phyloP scores from a whole-genome alignment of 768 basidiomycete genomes.

The Lentinus tigrinus region DNA sequence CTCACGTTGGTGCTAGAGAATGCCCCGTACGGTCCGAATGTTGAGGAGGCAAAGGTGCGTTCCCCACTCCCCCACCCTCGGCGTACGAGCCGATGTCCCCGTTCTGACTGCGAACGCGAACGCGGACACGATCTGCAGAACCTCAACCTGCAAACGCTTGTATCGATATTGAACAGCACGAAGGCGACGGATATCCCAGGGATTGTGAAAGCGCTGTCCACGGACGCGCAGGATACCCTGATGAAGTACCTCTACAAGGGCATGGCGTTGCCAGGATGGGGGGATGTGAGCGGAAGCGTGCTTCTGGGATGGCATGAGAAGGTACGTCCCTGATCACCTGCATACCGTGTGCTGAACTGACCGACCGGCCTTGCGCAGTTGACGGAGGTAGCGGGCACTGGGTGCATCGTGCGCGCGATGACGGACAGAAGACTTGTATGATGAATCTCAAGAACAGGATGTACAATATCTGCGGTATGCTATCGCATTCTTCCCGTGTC shows the following conservation, averaged over 20 bases:
- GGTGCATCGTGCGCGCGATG: constrained; percentile 90
- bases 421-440: constrained; percentile 62
- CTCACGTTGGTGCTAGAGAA: constrained; percentile 69
- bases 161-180: constrained; percentile 92
- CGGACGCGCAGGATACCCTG: constrained; percentile 80
- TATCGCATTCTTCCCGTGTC: neutral
- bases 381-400: constrained; percentile 91
- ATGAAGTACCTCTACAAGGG: constrained; percentile 99
- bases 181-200: constrained; percentile 82
- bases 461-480: constrained; percentile 6
- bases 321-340: constrained; percentile 44
- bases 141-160: constrained; percentile 73
- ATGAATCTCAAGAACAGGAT: constrained; percentile 17
- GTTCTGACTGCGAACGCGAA: neutral
- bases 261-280: constrained; percentile 67
- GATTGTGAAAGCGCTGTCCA: constrained; percentile 69
- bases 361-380: constrained; percentile 52
- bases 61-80: neutral
- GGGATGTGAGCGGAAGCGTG: constrained; percentile 65
- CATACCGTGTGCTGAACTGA: neutral
- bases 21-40: constrained; percentile 84
- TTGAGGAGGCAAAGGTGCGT: constrained; percentile 87
- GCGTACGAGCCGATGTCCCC: neutral
- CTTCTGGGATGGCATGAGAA: constrained; percentile 94
- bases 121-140: constrained; percentile 43